These are phyloP conservation scores for Trichoderma citrinoviride DNA, from an alignment of 2,329 filamentous ascomycete species.

Conservation along the genomic window DNA sequence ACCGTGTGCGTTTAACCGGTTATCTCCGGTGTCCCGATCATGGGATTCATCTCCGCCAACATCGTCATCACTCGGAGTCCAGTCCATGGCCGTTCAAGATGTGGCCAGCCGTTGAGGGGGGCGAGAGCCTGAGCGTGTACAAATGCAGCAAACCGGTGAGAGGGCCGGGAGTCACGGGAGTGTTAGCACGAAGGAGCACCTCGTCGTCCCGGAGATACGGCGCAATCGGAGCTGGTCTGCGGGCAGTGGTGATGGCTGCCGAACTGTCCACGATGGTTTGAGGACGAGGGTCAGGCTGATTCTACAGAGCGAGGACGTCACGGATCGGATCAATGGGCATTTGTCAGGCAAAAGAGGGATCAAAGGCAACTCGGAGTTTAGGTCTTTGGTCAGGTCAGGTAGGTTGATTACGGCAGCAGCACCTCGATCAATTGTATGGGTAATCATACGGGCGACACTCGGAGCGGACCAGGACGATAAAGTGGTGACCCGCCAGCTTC, in stretches of 20 bases:
- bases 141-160: background rate
- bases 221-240: background rate
- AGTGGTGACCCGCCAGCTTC: background rate
- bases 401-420: constrained; percentile 6
- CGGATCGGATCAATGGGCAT: background rate
- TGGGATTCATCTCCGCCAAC: background rate
- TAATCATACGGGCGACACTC: background rate
- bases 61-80: background rate
- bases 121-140: background rate
- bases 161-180: background rate
- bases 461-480: too few relatives aligned
- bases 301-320: background rate
- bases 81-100: background rate
- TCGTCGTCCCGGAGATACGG: background rate
- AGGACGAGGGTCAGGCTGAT: background rate
- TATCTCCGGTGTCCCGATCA: constrained; percentile 11
- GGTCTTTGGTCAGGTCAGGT: background rate
- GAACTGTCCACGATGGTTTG: background rate
- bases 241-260: background rate
- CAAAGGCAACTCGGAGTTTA: constrained; percentile 2
- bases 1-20: background rate
- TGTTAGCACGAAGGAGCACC: too few relatives aligned
- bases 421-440: background rate
- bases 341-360: background rate
- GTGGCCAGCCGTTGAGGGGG: background rate